Base-by-base conservation (phyloP, 192 early-diverging fungal species). In the Chytriomyces confervae region DNA sequence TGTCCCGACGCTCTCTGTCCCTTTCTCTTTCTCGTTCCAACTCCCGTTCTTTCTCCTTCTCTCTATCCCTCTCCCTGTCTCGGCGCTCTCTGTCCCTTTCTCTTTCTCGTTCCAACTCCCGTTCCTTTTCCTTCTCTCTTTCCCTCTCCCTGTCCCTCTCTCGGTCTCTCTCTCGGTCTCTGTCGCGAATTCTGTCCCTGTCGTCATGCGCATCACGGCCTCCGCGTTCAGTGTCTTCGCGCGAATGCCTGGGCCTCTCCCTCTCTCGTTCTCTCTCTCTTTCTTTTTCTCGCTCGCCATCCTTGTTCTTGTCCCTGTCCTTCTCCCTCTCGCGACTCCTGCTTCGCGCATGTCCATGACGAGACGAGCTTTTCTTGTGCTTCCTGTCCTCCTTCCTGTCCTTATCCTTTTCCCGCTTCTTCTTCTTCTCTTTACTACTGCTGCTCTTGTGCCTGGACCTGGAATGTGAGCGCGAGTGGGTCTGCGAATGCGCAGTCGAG, bases 1-100 rank as follows among this genome's bases (percentile, higher is more conserved):
- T 70, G 10, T 89, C 87, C 20, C 81, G 66, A 29, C 62, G 64
- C 23, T 82, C 79, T 50, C 80, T 66, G 46, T 65, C 60, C 53
- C 81, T 61, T 74, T 13, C n/a, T 57, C 77, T 27, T 10, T 84
- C 79, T 61, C 62, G 67, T 20, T 72, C 62, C 46, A 50, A 36
- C 1, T 64, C 45, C 9, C 76, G 45, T 8, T 80, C 71, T 47
- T 75, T 76, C 7, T 85, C 85, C 44, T 81, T 70, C 20, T 82
- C 66, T 11, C 86, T 66, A 43, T 88, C 84, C 10, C 71, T 16
- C 24, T 70, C 76, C 51, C 81, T 57, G 60, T 76, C 81, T 5
- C 69, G 43, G 23, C 69, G 76, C 64, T 29, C 83, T 8, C 24
- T n/a, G 5, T 20, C 57, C 50, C 69, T 20, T 20, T 72, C n/a